These are phyloP conservation scores for Porphyrellus cyaneotinctus DNA, from an alignment of 768 basidiomycete species.

Conservation along the genomic window DNA sequence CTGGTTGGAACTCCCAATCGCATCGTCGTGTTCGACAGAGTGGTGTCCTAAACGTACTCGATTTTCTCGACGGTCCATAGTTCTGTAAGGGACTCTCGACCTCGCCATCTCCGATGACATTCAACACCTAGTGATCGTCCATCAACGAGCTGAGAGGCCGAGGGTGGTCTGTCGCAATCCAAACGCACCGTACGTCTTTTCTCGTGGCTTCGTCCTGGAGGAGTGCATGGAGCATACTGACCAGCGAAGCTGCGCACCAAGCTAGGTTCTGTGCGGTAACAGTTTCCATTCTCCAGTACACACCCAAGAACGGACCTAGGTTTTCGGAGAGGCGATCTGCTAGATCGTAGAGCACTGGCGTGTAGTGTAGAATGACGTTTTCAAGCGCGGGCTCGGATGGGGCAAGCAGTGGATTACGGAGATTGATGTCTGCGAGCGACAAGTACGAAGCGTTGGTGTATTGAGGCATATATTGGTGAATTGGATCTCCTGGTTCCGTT, in stretches of 20 bases:
- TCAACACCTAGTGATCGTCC: not conserved
- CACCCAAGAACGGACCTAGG: constrained; percentile 40
- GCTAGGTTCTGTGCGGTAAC: constrained; percentile 39
- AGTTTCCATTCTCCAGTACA: constrained; percentile 59
- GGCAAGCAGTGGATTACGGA: constrained; percentile 44
- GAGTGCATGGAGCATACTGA: constrained; percentile 39
- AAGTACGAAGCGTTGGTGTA: constrained; percentile 15
- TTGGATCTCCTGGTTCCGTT: constrained; percentile 12
- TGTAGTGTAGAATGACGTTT: constrained; percentile 37
- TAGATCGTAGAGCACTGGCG: constrained; percentile 39
- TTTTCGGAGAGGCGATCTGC: constrained; percentile 36
- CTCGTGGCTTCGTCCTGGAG: constrained; percentile 30
- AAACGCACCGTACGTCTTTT: constrained; percentile 38
- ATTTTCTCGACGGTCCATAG: constrained; percentile 23
- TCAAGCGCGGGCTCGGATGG: not conserved
- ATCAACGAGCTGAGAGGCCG: constrained; percentile 1
- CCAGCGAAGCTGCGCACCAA: constrained; percentile 48
- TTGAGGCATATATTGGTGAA: constrained; percentile 12
- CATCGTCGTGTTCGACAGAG: constrained; percentile 40
- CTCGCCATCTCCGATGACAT: not conserved
- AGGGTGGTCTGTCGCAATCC: constrained; percentile 58
- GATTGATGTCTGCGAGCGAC: constrained; percentile 30
- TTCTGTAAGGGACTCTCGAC: not conserved
- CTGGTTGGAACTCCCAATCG: constrained; percentile 41
- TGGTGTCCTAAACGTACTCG: constrained; percentile 47